Conservation (phyloP, 108 stramenopile genomes). For the Pelagomonas calceolata region DNA sequence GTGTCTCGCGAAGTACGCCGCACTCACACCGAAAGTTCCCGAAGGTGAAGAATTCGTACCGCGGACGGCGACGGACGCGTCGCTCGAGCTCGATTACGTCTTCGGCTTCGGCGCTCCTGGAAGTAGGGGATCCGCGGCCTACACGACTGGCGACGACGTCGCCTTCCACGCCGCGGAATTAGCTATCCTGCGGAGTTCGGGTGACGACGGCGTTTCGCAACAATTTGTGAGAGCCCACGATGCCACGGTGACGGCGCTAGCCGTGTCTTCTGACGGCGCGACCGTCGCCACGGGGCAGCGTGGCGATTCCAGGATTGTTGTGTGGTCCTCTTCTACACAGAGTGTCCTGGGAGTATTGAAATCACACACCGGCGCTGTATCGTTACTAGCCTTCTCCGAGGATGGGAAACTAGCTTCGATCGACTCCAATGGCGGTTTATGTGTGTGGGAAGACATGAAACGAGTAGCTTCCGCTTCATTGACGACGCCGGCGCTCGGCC, state of each 20-base stretch:
- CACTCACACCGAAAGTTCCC: background rate
- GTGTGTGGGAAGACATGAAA: background rate
- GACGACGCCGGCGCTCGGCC: too few species aligned
- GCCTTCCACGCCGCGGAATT: background rate
- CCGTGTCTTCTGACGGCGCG: background rate
- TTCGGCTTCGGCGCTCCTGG: background rate
- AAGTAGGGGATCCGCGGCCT: background rate
- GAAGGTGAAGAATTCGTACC: too few species aligned
- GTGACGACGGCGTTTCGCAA: background rate
- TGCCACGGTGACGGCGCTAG: background rate
- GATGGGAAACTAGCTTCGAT: background rate
- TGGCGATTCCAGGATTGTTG: too few species aligned
- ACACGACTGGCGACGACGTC: background rate
- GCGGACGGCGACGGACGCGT: background rate
- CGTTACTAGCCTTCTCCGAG: background rate
- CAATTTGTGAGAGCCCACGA: background rate
- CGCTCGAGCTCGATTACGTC: background rate
- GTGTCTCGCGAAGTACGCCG: background rate
- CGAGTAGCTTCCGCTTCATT: too few species aligned
- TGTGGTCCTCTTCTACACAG: too few species aligned
- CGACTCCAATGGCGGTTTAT: background rate
- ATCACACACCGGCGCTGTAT: background rate
- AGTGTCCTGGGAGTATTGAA: too few species aligned
- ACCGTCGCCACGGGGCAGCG: background rate
- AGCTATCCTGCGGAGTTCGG: background rate